Percentiles rank a stretch among this genome's conserved stretches.
Conservation (phyloP, 2,329 filamentous ascomycete genomes). For the Botrytis galanthina region DNA sequence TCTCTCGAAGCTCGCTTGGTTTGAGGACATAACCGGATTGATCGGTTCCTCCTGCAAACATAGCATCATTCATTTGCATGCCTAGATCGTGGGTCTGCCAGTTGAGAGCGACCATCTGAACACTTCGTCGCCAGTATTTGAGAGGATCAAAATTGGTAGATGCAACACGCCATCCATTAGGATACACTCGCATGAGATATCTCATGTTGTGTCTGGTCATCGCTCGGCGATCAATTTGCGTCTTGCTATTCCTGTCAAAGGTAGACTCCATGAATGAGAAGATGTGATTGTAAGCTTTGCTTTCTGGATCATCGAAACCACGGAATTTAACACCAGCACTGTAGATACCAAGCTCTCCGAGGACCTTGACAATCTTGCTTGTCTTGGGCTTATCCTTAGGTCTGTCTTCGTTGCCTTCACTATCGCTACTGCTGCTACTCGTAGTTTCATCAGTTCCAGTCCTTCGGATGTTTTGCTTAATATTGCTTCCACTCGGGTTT, state of each 20-base stretch:
- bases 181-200: constrained; percentile 92
- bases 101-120: constrained; percentile 96
- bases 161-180: constrained; percentile 73
- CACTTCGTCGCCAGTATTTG: constrained; percentile 89
- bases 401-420: constrained; percentile 49
- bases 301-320: constrained; percentile 74
- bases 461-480: constrained; percentile 28
- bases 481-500: constrained; percentile 20
- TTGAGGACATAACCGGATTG: constrained; percentile 91
- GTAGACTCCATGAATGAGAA: constrained; percentile 91
- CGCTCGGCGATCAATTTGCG: constrained; percentile 70
- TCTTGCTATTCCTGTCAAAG: constrained; percentile 77
- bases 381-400: constrained; percentile 59
- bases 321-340: constrained; percentile 75
- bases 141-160: constrained; percentile 96
- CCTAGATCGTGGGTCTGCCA: constrained; percentile 97
- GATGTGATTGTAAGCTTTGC: constrained; percentile 88
- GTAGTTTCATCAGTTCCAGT: constrained; percentile 52
- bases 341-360: constrained; percentile 83
- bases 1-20: constrained; percentile 77
- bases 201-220: constrained; percentile 89
- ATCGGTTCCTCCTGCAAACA: constrained; percentile 90
- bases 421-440: constrained; percentile 79
- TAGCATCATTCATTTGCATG: constrained; percentile 95
- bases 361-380: constrained; percentile 81